These are phyloP conservation scores for Rhodotorula graminis DNA, from an alignment of 768 basidiomycete genomes.

Conservation along the genomic window DNA sequence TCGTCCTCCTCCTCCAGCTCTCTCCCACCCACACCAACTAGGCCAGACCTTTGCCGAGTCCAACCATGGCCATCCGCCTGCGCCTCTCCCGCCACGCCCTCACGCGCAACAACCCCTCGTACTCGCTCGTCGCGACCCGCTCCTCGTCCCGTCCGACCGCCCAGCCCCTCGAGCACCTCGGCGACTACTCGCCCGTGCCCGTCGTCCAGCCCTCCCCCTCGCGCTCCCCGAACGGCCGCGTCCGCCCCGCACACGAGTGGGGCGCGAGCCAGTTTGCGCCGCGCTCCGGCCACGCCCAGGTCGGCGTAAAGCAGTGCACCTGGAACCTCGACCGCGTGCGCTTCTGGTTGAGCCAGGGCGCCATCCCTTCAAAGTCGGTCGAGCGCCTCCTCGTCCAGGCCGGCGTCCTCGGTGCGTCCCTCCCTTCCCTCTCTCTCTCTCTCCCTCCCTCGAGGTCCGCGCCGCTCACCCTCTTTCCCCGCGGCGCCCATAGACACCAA, in stretches of 20 bases:
- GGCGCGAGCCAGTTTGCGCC: conserved; percentile 38
- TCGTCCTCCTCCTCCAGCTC: background rate
- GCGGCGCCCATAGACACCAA: background rate
- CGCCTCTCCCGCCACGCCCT: conserved; percentile 75
- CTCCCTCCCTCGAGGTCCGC: background rate
- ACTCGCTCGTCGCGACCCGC: conserved; percentile 80
- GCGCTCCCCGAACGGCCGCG: conserved; percentile 9
- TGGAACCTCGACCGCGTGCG: conserved; percentile 88
- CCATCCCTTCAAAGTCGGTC: conserved; percentile 71
- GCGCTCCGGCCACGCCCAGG: background rate
- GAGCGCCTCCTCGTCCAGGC: conserved; percentile 74
- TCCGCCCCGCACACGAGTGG: background rate
- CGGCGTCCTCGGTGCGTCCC: conserved; percentile 46
- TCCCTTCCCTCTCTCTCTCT: background rate
- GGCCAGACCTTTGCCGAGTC: background rate
- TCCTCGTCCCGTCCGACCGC: conserved; percentile 68
- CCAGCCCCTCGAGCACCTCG: conserved; percentile 79
- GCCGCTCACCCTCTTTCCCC: background rate
- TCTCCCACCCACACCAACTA: too few species aligned
- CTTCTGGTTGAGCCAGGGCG: conserved; percentile 83
- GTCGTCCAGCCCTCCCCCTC: background rate
- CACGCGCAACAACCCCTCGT: conserved; percentile 64
- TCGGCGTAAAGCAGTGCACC: conserved; percentile 62
- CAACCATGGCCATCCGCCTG: conserved; percentile 63
- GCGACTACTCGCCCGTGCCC: conserved; percentile 68